Evolutionary conservation across 75 land plant genomes (phyloP).

Genomic region (Azolla pinnata): DNA sequence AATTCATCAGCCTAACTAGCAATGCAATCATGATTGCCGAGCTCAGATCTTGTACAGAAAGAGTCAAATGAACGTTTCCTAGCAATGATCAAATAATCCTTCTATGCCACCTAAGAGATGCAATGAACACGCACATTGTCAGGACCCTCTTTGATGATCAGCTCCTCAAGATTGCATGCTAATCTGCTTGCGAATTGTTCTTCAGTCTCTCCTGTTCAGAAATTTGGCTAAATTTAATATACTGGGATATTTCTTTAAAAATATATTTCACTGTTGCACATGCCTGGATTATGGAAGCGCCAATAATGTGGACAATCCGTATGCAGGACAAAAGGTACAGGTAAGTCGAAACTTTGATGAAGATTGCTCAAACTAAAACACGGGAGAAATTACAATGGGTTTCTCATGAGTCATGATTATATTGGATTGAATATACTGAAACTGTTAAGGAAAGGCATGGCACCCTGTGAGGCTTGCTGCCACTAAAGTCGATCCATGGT

Average conservation of each 20-base stretch:
- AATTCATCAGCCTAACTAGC: not conserved
- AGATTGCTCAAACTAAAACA: slow-evolving; percentile 60
- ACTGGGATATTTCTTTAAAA: too few relatives aligned
- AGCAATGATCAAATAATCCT: too few relatives aligned
- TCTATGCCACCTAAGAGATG: too few relatives aligned
- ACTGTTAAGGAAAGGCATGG: not conserved
- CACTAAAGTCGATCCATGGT: slow-evolving; percentile 91
- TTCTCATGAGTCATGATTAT: too few relatives aligned
- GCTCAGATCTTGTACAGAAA: too few relatives aligned
- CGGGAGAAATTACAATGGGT: too few relatives aligned
- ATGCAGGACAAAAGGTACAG: slow-evolving; percentile 82
- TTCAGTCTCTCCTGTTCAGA: slow-evolving; percentile 70
- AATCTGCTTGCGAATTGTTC: slow-evolving; percentile 90
- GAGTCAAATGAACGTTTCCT: too few relatives aligned
- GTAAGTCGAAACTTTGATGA: slow-evolving; percentile 88
- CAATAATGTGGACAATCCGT: slow-evolving; percentile 99
- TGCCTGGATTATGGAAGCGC: slow-evolving; percentile 89
- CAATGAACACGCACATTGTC: slow-evolving; percentile 70
- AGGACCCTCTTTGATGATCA: slow-evolving; percentile 90
- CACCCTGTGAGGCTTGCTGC: slow-evolving; percentile 98
- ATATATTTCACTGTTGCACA: too few relatives aligned
- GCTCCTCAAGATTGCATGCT: slow-evolving; percentile 84
- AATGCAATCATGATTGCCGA: not conserved
- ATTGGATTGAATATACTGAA: not conserved
- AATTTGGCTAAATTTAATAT: too few relatives aligned